phyloP scores from a whole-genome alignment of 371 early-diverging fungal species.

The Mucor sp. region DNA sequence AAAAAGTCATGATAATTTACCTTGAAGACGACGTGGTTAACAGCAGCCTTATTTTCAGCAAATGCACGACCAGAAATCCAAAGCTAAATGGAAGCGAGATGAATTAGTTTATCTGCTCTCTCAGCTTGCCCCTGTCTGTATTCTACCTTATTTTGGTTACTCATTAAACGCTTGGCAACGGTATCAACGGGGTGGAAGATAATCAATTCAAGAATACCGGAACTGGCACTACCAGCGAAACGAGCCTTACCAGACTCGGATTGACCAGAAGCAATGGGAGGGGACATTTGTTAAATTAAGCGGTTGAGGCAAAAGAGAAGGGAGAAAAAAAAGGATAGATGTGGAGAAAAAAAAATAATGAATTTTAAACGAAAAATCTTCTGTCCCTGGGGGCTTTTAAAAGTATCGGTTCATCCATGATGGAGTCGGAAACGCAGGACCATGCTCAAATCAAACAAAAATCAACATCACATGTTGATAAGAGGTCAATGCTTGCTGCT shows the following conservation, averaged over 20 bases:
- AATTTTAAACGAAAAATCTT: not conserved
- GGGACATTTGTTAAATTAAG: conserved; percentile 50
- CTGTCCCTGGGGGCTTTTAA: conserved; percentile 18
- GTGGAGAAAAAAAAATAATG: not conserved
- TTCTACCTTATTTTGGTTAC: conserved; percentile 78
- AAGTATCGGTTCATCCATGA: not conserved
- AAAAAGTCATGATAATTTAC: conserved; percentile 31
- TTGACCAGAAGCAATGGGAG: conserved; percentile 60
- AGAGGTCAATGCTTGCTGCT: not conserved
- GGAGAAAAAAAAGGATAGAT: not conserved
- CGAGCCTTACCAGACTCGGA: conserved; percentile 85
- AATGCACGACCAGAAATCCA: conserved; percentile 62
- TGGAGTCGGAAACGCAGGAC: not conserved
- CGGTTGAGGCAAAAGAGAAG: conserved; percentile 7
- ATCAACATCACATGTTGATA: not conserved
- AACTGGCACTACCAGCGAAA: conserved; percentile 88
- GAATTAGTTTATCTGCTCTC: not conserved
- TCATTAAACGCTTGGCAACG: conserved; percentile 98
- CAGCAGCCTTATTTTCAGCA: conserved; percentile 58
- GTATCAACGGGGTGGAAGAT: conserved; percentile 99
- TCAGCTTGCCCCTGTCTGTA: not conserved
- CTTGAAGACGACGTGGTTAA: conserved; percentile 85
- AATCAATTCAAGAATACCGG: conserved; percentile 92
- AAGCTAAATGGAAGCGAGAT: conserved; percentile 43
- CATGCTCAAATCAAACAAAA: not conserved